Evolutionary conservation across 176 grass and related monocot genomes (phyloP).

Genomic region (Saccharum spontaneum): DNA sequence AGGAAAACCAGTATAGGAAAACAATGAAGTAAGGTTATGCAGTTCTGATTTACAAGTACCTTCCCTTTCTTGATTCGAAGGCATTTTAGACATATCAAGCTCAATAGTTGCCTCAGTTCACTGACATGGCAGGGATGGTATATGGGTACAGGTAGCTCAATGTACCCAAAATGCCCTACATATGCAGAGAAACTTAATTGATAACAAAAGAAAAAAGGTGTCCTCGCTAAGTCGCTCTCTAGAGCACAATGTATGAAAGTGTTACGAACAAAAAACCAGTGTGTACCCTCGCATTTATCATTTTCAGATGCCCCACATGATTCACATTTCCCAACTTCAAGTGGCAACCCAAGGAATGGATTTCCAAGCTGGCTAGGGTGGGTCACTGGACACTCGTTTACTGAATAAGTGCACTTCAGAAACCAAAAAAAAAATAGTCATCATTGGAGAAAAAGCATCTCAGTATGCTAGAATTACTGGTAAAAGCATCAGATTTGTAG

Average conservation of each 20-base stretch:
- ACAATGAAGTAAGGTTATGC: background rate
- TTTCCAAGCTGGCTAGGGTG: constrained; percentile 87
- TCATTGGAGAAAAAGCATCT: background rate
- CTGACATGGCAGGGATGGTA: constrained; percentile 85
- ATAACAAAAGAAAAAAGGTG: constrained; percentile 15
- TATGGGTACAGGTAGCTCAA: constrained; percentile 83
- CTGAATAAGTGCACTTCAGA: constrained; percentile 58
- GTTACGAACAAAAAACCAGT: background rate
- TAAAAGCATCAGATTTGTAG: constrained; percentile 18
- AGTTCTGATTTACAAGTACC: constrained; percentile 35
- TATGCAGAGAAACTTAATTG: constrained; percentile 29
- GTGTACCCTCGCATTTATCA: constrained; percentile 84
- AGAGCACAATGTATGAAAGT: constrained; percentile 16
- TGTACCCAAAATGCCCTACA: constrained; percentile 91
- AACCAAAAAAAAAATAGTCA: background rate
- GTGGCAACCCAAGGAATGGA: constrained; percentile 86
- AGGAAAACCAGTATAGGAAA: background rate
- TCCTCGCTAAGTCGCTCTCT: background rate
- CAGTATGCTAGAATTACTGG: background rate
- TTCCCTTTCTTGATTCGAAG: constrained; percentile 82
- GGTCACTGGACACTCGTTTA: constrained; percentile 73
- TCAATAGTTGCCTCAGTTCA: constrained; percentile 76
- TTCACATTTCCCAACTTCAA: constrained; percentile 85
- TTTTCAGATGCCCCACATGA: constrained; percentile 82
- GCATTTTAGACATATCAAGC: constrained; percentile 77